These are phyloP conservation scores for Paraphaeosphaeria minitans DNA, from an alignment of 2,329 filamentous ascomycete genomes.

Conservation along the genomic window DNA sequence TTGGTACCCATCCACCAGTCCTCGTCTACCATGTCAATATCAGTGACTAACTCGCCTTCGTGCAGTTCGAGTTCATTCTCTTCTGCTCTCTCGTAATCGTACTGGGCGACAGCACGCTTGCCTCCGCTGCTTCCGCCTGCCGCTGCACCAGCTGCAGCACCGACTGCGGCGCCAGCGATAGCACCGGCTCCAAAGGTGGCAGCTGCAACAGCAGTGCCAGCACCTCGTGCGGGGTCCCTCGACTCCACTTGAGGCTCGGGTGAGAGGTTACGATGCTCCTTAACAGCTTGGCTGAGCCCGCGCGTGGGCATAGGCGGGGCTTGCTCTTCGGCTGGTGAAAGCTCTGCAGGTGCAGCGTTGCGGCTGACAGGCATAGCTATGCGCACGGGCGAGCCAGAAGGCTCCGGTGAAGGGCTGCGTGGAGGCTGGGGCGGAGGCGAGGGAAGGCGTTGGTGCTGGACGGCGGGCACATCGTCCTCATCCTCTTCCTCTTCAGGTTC, in stretches of 20 bases:
- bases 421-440: constrained; percentile 45
- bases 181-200: constrained; percentile 51
- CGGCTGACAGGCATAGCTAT: constrained; percentile 85
- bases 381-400: constrained; percentile 75
- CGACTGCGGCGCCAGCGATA: constrained; percentile 49
- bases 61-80: constrained; percentile 93
- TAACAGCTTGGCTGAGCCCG: constrained; percentile 66
- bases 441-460: constrained; percentile 56
- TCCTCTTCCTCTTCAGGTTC: constrained; percentile 52
- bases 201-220: constrained; percentile 53
- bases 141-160: constrained; percentile 46
- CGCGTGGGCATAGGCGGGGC: constrained; percentile 66
- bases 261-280: constrained; percentile 67
- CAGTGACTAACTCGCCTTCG: constrained; percentile 85
- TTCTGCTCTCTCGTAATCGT: constrained; percentile 97
- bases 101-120: constrained; percentile 79
- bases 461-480: constrained; percentile 56
- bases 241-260: constrained; percentile 69
- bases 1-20: constrained; percentile 99
- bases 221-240: constrained; percentile 58
- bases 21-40: constrained; percentile 96
- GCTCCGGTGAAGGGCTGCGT: constrained; percentile 56
- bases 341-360: constrained; percentile 56
- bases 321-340: constrained; percentile 57
- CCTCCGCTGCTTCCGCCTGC: constrained; percentile 53